A percentile compares a stretch with the other conserved stretches of the same genome.
Conservation (phyloP, 2,329 filamentous ascomycete genomes). For the Penicillium sp. region DNA sequence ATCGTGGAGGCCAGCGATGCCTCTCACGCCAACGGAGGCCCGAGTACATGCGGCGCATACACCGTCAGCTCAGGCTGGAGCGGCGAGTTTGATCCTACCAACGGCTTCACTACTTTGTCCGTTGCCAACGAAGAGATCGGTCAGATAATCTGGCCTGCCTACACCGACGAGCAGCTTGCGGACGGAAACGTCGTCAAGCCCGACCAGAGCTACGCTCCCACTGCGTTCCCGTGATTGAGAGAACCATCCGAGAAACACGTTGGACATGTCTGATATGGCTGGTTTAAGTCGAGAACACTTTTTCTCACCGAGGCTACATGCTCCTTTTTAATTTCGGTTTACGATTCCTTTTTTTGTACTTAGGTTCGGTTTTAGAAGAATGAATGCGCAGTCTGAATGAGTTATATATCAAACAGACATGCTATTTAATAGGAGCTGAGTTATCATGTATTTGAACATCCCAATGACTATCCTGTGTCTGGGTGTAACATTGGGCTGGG, state of each 20-base stretch:
- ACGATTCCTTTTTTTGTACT: background rate
- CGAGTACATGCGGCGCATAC: slow-evolving; percentile 45
- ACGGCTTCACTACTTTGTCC: slow-evolving; percentile 54
- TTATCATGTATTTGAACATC: background rate
- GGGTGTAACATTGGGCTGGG: background rate
- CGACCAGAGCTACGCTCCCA: background rate
- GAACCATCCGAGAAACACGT: background rate
- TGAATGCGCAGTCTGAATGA: background rate
- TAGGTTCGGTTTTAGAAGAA: background rate
- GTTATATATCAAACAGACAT: background rate
- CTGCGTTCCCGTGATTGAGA: background rate
- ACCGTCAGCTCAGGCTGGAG: slow-evolving; percentile 54
- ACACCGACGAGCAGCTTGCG: background rate
- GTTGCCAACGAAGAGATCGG: slow-evolving; percentile 33
- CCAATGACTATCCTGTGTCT: background rate
- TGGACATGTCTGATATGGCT: background rate
- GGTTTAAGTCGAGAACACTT: too few relatives aligned
- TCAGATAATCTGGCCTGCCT: background rate
- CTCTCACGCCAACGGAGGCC: background rate
- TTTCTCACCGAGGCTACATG: background rate
- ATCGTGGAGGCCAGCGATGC: background rate
- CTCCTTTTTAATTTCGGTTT: background rate
- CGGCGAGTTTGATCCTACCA: slow-evolving; percentile 51
- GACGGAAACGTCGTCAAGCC: background rate
- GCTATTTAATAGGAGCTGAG: background rate